Evolutionary conservation across 108 stramenopile species (phyloP), one percentile per base, ranked within the genome.

Genomic region (Skeletonema marinoi): DNA sequence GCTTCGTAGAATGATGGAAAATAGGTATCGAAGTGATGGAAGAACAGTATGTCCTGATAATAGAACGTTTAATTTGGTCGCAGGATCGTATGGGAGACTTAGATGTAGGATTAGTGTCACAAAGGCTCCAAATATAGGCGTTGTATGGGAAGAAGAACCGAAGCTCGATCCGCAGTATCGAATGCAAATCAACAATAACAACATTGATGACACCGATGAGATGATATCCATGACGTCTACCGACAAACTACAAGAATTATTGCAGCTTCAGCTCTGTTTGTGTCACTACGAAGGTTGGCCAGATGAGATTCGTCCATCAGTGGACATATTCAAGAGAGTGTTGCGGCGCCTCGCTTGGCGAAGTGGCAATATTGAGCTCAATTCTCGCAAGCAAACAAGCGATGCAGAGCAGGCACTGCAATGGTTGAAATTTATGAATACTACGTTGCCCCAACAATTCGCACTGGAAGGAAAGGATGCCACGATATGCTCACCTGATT

Each of bases 1-100:
- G 82, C 68, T 83, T n/a, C 82, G 77, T 73, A 71, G 82, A 4
- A 83, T 83, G 82, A 83, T 83, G 73, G 82, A 83, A 60, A 83
- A 83, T 74, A 67, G 82, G 46, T 74, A 70, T 32, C 71, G 76
- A 13, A 83, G 82, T 51, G 82, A 70, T 65, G 82, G 82, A 35
- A 73, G 82, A 63, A 83, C 82, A 42, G 82, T 68, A 36, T 83
- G 82, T 33, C 82, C 82, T 19, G 77, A 83, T 73, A 65, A 32
- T 2, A 44, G 59, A 58, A 83, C 82, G 8, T 83, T 83, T 68
- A 31, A 60, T 30, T 60, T 83, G 32, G 82, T 83, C 9, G 76
- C 82, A n/a, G 82, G 77, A 17, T 71, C 82, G 13, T 83, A 73
- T 70, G 76, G 82, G 19, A 66, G 82, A 4, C 64, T 83, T 56